Evolutionary conservation across 495 filamentous ascomycete genomes (phyloP), one percentile per base, ranked within the genome.

Genomic region (Peziza echinospora): DNA sequence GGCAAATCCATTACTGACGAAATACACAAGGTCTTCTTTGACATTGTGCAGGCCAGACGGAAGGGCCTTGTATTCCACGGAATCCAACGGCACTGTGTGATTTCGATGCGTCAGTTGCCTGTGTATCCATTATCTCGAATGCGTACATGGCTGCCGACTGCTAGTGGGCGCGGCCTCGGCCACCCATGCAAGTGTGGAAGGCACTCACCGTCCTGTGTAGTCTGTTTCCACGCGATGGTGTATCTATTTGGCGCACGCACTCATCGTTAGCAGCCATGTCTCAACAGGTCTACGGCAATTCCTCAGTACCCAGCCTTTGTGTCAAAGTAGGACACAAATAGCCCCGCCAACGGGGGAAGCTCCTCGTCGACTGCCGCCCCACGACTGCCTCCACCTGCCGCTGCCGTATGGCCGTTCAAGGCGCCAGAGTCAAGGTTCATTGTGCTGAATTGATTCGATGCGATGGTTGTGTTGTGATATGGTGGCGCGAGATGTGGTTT

Each of bases 41-140:
- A 94, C 82, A 48, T 82, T 82, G 65, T 97, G 89, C 40, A 94
- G 63, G 28, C 89, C 89, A 0, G 86, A 93, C 1, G 89, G 89
- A 37, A 97, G 69, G 45, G 75, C 86, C 63, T 93, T 93, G 71
- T 81, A 97, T 60, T 97, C 89, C 45, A 96, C 76, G 30, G 84
- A 83, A 58, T 91, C 84, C 41, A 97, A 71, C 49, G 84, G 73
- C 44, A 93, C 76, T 78, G 46, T 51, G 53, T 34, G 45, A 11
- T 37, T 6, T 11, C 47, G 43, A 49, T 25, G 5, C 28, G 55
- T 63, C 45, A 65, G 59, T 48, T 23, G 25, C 25, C 48, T 26
- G n/a, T n/a, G n/a, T n/a, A n/a, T n/a, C n/a, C n/a, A n/a, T n/a
- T n/a, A n/a, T n/a, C n/a, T n/a, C n/a, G n/a, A n/a, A n/a, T n/a